These are phyloP conservation scores for Populus davidiana DNA, from an alignment of 345 rosid genomes.

Conservation along the genomic window DNA sequence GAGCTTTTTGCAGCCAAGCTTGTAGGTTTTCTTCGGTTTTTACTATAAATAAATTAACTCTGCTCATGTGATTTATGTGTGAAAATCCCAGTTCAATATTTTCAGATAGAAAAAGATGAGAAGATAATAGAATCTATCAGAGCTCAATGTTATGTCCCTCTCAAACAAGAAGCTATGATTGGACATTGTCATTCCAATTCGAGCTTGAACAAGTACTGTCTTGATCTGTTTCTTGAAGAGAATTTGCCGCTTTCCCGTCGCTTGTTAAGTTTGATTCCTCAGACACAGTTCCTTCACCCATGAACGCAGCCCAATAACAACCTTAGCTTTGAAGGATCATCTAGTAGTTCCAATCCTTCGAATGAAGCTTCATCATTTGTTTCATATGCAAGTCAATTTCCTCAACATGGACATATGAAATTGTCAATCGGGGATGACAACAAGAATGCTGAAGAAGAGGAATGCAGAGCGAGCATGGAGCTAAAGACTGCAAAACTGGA, in stretches of 20 bases:
- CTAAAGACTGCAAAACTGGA: slow-evolving; percentile 16
- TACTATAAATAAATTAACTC: not conserved
- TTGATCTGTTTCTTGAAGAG: slow-evolving; percentile 21
- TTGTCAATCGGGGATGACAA: slow-evolving; percentile 47
- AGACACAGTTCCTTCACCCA: slow-evolving; percentile 16
- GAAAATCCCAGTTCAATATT: slow-evolving; percentile 1
- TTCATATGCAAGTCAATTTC: slow-evolving; percentile 14
- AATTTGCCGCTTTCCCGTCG: slow-evolving; percentile 16
- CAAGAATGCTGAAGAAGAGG: slow-evolving; percentile 44
- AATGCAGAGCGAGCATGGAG: slow-evolving; percentile 21
- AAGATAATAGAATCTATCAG: slow-evolving; percentile 46
- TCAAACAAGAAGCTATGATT: slow-evolving; percentile 23
- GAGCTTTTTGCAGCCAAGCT: slow-evolving; percentile 65
- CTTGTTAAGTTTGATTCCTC: slow-evolving; percentile 20
- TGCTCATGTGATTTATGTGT: not conserved
- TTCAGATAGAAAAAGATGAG: slow-evolving; percentile 63
- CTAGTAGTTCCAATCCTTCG: slow-evolving; percentile 46
- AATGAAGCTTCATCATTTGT: slow-evolving; percentile 33
- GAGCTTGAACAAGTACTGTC: slow-evolving; percentile 4
- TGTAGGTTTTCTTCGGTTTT: slow-evolving; percentile 37
- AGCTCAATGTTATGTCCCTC: slow-evolving; percentile 37
- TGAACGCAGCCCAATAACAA: slow-evolving; percentile 14
- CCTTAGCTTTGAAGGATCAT: slow-evolving; percentile 48
- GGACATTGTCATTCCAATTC: slow-evolving; percentile 7
- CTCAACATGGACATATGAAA: slow-evolving; percentile 24